phyloP scores from a whole-genome alignment of 2,329 filamentous ascomycete species.

The Aureobasidium musti region DNA sequence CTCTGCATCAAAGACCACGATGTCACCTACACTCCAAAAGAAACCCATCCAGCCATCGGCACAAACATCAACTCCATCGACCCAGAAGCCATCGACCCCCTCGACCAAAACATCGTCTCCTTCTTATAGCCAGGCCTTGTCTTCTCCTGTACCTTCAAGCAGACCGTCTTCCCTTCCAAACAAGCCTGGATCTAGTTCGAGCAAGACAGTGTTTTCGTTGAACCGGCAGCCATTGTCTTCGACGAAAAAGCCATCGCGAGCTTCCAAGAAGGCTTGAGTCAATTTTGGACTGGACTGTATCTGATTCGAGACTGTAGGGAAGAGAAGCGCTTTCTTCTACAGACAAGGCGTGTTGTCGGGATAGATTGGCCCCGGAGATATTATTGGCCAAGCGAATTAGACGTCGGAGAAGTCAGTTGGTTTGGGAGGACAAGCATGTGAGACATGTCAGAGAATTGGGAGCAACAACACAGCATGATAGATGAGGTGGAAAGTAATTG shows the following conservation, averaged over 20 bases:
- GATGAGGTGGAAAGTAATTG: not conserved
- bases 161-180: not conserved
- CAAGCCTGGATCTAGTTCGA: not conserved
- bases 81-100: not conserved
- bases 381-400: too few relatives aligned
- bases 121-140: too few relatives aligned
- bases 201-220: too few relatives aligned
- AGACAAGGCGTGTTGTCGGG: too few relatives aligned
- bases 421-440: not conserved
- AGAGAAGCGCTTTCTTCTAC: too few relatives aligned
- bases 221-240: not conserved
- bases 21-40: not conserved
- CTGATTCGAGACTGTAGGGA: not conserved
- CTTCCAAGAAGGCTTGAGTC: not conserved
- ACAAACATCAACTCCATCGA: not conserved
- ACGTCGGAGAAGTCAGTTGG: too few relatives aligned
- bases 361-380: too few relatives aligned
- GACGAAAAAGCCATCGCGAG: not conserved
- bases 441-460: not conserved
- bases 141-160: too few relatives aligned
- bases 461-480: not conserved
- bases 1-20: not conserved
- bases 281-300: not conserved
- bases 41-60: not conserved
- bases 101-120: not conserved